A percentile compares a stretch with the other conserved stretches of the same genome.
Evolutionary conservation across 345 rosid species (phyloP).

Genomic region (Toxicodendron radicans): DNA sequence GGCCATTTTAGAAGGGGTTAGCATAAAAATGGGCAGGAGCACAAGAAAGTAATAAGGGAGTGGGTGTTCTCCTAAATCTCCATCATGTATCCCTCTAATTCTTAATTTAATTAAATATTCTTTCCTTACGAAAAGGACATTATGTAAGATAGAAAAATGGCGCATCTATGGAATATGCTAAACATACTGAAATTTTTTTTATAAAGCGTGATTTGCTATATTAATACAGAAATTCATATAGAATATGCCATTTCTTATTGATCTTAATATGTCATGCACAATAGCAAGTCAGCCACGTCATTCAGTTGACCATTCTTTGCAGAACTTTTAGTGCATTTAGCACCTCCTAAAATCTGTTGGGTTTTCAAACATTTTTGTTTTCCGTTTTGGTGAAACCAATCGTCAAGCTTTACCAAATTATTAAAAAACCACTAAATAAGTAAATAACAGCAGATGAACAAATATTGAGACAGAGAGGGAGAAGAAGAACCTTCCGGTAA

Average conservation of each 20-base stretch:
- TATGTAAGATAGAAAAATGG: background rate
- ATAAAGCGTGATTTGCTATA: background rate
- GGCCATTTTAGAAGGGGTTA: background rate
- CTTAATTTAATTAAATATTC: background rate
- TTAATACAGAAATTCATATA: background rate
- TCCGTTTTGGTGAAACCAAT: background rate
- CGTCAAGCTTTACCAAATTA: background rate
- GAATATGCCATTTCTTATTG: background rate
- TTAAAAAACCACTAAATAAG: too few species aligned
- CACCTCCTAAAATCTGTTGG: background rate
- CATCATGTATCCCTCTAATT: background rate
- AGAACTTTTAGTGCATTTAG: background rate
- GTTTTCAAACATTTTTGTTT: background rate
- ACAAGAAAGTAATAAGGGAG: background rate
- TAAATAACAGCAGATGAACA: background rate
- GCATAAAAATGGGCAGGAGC: background rate
- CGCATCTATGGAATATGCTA: background rate
- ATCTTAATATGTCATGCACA: background rate
- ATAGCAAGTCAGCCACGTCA: background rate
- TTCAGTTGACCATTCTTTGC: background rate
- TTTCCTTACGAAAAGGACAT: background rate
- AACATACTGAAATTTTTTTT: background rate
- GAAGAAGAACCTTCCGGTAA: slow-evolving; percentile 76
- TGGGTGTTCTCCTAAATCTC: background rate
- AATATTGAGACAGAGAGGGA: background rate